Conservation (phyloP, 306 rosid species). For the Acacia confusa region DNA sequence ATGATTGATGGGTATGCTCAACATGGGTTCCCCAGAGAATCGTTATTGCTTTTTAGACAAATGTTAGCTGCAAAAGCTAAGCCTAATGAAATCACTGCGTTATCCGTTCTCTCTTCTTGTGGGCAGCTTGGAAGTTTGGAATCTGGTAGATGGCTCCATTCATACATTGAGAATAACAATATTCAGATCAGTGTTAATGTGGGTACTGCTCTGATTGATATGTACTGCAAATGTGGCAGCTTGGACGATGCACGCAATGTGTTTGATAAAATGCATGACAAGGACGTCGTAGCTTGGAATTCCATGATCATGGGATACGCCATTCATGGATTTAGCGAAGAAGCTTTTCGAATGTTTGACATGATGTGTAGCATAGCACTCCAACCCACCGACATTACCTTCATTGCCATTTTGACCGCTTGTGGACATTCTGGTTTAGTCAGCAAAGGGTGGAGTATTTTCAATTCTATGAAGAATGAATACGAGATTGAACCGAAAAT, state of each 20-base stretch:
- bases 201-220: conserved; percentile 75
- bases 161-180: conserved; percentile 46
- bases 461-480: conserved; percentile 54
- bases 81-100: conserved; percentile 67
- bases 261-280: conserved; percentile 50
- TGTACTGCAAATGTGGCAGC: conserved; percentile 79
- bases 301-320: conserved; percentile 77
- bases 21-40: conserved; percentile 64
- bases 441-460: conserved; percentile 53
- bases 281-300: conserved; percentile 79
- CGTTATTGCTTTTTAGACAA: conserved; percentile 56
- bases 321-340: conserved; percentile 64
- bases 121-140: conserved; percentile 82
- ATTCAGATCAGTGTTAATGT: conserved; percentile 52
- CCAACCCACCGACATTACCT: conserved; percentile 60
- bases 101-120: conserved; percentile 70
- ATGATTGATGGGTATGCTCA: conserved; percentile 79
- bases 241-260: conserved; percentile 64
- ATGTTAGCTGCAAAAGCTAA: conserved; percentile 54
- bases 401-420: conserved; percentile 66
- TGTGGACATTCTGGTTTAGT: conserved; percentile 77
- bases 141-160: conserved; percentile 79
- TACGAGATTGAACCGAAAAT: conserved; percentile 59
- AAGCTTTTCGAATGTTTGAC: conserved; percentile 60
- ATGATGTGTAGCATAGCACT: conserved; percentile 50